These are phyloP conservation scores for Amylocarpus encephaloides DNA, from an alignment of 2,329 filamentous ascomycete species.

Conservation along the genomic window DNA sequence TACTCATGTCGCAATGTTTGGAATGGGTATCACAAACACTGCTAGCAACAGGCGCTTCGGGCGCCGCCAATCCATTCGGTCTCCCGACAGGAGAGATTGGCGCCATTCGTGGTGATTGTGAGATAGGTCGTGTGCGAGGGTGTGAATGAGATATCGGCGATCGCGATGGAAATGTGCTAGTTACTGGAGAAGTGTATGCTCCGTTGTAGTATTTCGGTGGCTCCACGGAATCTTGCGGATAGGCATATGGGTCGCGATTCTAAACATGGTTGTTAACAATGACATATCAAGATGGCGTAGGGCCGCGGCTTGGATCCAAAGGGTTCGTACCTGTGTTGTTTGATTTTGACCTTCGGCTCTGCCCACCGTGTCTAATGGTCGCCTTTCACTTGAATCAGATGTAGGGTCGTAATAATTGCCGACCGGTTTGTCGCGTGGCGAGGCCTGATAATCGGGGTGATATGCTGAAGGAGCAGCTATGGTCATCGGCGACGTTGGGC, in stretches of 20 bases:
- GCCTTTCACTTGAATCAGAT: conserved; percentile 37
- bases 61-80: conserved; percentile 37
- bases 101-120: conserved; percentile 28
- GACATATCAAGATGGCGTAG: conserved; percentile 1
- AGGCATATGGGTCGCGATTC: conserved; percentile 47
- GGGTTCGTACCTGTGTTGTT: conserved; percentile 27
- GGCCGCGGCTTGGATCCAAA: not conserved
- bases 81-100: conserved; percentile 44
- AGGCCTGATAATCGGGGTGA: conserved; percentile 32
- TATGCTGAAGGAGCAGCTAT: conserved; percentile 24
- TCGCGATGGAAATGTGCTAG: conserved; percentile 40
- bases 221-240: conserved; percentile 38
- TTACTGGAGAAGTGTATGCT: conserved; percentile 43
- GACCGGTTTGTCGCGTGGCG: conserved; percentile 35
- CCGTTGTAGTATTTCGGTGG: conserved; percentile 45
- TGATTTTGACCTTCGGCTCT: conserved; percentile 26
- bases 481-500: conserved; percentile 24
- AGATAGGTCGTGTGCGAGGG: conserved; percentile 29
- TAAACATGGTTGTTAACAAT: conserved; percentile 26
- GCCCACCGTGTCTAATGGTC: conserved; percentile 31
- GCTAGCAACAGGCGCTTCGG: conserved; percentile 21
- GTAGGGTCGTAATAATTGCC: conserved; percentile 42
- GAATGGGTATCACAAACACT: conserved; percentile 19
- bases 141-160: conserved; percentile 46
- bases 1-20: conserved; percentile 1